Percentiles rank a stretch among this genome's conserved stretches.
Conservation (phyloP, 2,329 filamentous ascomycete species). For the Botryotinia globosa region DNA sequence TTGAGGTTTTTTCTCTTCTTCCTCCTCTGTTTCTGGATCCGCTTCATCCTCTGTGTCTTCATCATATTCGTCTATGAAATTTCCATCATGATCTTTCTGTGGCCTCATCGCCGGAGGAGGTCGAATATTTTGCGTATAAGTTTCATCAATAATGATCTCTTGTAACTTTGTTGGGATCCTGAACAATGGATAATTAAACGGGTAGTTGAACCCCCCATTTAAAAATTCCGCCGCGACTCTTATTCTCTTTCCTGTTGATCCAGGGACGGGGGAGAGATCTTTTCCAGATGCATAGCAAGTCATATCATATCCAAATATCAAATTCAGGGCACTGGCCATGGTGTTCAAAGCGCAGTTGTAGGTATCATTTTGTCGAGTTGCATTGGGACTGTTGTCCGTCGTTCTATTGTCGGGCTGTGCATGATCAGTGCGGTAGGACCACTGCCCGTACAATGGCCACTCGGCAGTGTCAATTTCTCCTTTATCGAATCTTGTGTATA, state of each 20-base stretch:
- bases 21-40: neutral
- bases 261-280: neutral
- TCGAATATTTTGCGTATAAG: slow-evolving; percentile 1
- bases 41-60: neutral
- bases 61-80: neutral
- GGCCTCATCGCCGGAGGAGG: fast-evolving
- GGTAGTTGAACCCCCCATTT: slow-evolving; percentile 11
- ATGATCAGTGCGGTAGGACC: neutral
- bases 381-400: slow-evolving; percentile 10
- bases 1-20: neutral
- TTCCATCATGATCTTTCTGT: fast-evolving
- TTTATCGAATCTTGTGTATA: neutral
- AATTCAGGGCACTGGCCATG: neutral
- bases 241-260: neutral
- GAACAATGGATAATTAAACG: slow-evolving; percentile 13
- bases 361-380: neutral
- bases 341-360: slow-evolving; percentile 1
- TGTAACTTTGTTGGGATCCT: neutral
- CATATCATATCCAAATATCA: slow-evolving; percentile 15
- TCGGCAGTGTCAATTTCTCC: neutral
- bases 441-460: slow-evolving; percentile 11
- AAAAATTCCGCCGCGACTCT: slow-evolving; percentile 8
- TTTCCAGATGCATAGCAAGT: neutral
- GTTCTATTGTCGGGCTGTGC: fast-evolving
- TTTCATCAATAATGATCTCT: neutral